These are phyloP conservation scores for Tulasnella calospora DNA, from an alignment of 768 basidiomycete species.

Conservation along the genomic window DNA sequence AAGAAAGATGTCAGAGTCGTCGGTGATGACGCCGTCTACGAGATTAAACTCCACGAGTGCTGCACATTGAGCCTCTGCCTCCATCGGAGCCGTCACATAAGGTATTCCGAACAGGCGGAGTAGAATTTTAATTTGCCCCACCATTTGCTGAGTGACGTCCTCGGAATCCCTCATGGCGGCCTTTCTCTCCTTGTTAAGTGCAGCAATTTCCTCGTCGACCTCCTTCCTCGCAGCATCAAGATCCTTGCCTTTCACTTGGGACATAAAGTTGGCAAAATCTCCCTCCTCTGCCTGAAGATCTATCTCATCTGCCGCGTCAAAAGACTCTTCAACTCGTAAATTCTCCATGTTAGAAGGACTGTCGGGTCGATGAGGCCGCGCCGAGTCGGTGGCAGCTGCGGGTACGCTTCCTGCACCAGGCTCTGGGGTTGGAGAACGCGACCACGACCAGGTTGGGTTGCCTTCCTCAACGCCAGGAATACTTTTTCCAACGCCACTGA, in stretches of 20 bases:
- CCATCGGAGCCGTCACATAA: conserved; percentile 98
- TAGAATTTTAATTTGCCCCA: conserved; percentile 79
- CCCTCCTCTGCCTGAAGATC: conserved; percentile 72
- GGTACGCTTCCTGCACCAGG: neutral
- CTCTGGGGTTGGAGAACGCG: conserved; percentile 38
- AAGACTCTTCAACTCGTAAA: conserved; percentile 39
- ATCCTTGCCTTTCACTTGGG: conserved; percentile 83
- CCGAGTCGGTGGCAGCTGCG: neutral
- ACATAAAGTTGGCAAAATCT: conserved; percentile 88
- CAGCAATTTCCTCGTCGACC: conserved; percentile 85
- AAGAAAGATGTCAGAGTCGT: conserved; percentile 97
- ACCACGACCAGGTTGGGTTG: conserved; percentile 37
- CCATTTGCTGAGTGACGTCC: conserved; percentile 92
- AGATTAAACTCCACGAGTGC: conserved; percentile 77
- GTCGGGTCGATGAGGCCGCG: conserved; percentile 35
- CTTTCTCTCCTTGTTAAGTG: conserved; percentile 76
- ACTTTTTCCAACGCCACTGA: neutral
- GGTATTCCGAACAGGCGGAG: conserved; percentile 93
- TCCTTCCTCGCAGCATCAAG: conserved; percentile 76
- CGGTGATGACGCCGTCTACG: conserved; percentile 97
- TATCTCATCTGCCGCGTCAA: conserved; percentile 86
- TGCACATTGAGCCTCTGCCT: conserved; percentile 98
- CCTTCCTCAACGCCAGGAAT: conserved; percentile 31
- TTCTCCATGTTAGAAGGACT: conserved; percentile 20
- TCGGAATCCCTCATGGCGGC: conserved; percentile 90